Base-by-base conservation (phyloP, 306 rosid genomes). In the Prunus salicina region DNA sequence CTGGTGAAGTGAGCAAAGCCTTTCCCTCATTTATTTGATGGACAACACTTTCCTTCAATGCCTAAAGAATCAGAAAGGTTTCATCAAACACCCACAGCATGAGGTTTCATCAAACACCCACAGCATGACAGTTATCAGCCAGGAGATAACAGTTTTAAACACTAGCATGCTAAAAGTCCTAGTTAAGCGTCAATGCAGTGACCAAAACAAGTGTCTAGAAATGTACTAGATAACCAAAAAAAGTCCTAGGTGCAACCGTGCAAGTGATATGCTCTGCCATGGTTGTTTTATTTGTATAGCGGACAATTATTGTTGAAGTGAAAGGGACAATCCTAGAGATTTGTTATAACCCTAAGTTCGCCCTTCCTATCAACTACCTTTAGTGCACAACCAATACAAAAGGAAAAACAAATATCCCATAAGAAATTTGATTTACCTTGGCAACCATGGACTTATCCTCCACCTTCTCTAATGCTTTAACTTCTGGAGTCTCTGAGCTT, bases 401-500 rank as follows among this genome's bases (percentile, higher is more conserved):
- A 62, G 38, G 45, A 22, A 66, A 57, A 45, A n/a, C 6, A 60
- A 67, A 57, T 24, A 18, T 83, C 77, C 34, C 69, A 62, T 64
- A 6, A 14, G 65, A 72, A 72, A 79, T 16, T 19, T 14, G 64
- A 61, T n/a, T 72, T 89, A 94, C 98, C 86, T 2, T 79, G 66
- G 84, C 85, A 67, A 87, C 78, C 62, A 88, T 91, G 47, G 91
- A 72, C 61, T 89, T 89, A 75, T 90, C 91, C 84, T 87, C 96
- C 80, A 66, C 81, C 79, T 91, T 91, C 80, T 90, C 99, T 70
- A 96, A 72, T 66, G 93, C 80, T 79, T 89, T 89, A 51, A 32
- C 85, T 85, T 92, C 98, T 15, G 88, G 83, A 66, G 97, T 92
- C 80, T 96, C 99, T 6, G 97, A 91, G 82, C 82, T 91, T 82